Percentiles rank a stretch among this genome's conserved stretches.
These are phyloP conservation scores for Chytridium lagenaria DNA, from an alignment of 371 early-diverging fungal species.

Conservation along the genomic window DNA sequence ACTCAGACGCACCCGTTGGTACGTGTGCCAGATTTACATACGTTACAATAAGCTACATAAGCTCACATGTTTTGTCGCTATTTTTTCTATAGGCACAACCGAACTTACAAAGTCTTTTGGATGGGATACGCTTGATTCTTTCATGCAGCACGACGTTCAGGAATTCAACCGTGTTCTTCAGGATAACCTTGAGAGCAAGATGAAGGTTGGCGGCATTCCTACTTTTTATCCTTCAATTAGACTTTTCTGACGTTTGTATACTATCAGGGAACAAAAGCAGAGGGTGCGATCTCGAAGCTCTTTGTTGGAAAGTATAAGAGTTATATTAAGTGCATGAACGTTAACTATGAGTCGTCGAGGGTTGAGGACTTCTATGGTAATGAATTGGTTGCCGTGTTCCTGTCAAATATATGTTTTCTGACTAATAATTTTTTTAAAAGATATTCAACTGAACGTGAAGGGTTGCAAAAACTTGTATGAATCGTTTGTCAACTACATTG, in stretches of 20 bases:
- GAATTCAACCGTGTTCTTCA: slow-evolving; percentile 96
- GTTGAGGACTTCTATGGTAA: slow-evolving; percentile 85
- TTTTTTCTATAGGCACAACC: slow-evolving; percentile 67
- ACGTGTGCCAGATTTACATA: slow-evolving; percentile 23
- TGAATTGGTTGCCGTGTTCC: no score
- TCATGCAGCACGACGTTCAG: slow-evolving; percentile 97
- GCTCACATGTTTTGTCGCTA: no score
- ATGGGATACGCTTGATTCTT: slow-evolving; percentile 94
- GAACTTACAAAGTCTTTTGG: slow-evolving; percentile 97
- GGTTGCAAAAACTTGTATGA: slow-evolving; percentile 88
- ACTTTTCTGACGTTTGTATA: neutral
- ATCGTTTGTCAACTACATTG: slow-evolving; percentile 89
- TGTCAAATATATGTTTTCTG: neutral
- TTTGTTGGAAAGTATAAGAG: slow-evolving; percentile 97
- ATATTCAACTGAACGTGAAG: slow-evolving; percentile 95
- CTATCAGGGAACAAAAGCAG: slow-evolving; percentile 80
- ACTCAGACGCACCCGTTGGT: slow-evolving; percentile 70
- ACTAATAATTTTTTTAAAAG: slow-evolving; percentile 45
- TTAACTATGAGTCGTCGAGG: slow-evolving; percentile 92
- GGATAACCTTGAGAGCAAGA: slow-evolving; percentile 93
- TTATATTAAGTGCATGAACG: slow-evolving; percentile 92
- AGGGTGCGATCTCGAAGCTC: slow-evolving; percentile 87
- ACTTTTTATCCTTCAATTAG: no score
- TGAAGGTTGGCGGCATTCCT: slow-evolving; percentile 77
- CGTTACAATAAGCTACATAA: no score